Evolutionary conservation across 129 eudicot genomes (phyloP), one percentile per base, ranked within the genome.

Genomic region (Tagetes patula): DNA sequence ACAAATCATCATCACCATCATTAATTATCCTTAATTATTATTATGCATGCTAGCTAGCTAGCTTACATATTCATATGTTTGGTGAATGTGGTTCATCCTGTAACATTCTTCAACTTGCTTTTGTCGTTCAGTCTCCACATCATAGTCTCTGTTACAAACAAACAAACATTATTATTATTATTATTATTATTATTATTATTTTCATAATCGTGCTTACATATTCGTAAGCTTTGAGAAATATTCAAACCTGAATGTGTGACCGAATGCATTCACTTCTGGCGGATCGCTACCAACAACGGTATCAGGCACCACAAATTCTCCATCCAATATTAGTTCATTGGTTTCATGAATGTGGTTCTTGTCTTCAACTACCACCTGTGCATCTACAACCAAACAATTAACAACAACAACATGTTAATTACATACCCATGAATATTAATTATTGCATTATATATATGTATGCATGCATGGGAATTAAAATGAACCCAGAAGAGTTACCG

Each of bases 81-180:
- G 37, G 55, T 45, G n/a, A 40, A 60, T 36, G 41, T 31, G 90
- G 75, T 81, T 85, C 58, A 39, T 70, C 59, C 71, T 49, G 80
- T 88, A 59, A 20, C 41, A 59, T 34, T 59, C 65, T 34, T 59
- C 65, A 10, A 59, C 65, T 33, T 59, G 65, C 88, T 69, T 76
- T 75, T 64, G 81, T 82, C 83, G 88, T 85, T 72, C 83, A 59
- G 83, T 80, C 68, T 85, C 85, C 71, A 55, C 90, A 39, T 81
- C 70, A 75, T 88, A 88, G 73, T 88, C 90, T 85, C 93, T 87
- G 80, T 46, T 11, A 10, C 30, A 46, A 68, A 4, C 8, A n/a
- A 43, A 27, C 27, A 20, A 20, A 20, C 27, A 20, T 20, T 20
- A 20, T 20, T 20, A 20, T 20, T 20, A 20, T 20, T 20, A 20